Evolutionary conservation across 2,329 filamentous ascomycete genomes (phyloP).

Genomic region (Microsporum canis): DNA sequence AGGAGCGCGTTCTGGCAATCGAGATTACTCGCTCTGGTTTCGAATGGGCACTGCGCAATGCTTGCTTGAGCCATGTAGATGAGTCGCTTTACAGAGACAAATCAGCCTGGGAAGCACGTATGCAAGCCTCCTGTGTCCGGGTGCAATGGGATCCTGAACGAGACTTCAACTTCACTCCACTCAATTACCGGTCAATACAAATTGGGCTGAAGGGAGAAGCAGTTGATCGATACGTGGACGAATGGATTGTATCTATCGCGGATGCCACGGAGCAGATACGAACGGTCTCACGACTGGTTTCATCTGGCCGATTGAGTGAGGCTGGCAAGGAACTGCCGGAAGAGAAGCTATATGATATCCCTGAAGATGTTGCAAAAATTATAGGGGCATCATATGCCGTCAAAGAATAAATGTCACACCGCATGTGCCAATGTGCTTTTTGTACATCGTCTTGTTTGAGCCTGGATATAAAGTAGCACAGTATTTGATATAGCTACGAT

Average conservation of each 20-base stretch:
- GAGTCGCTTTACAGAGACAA: slow-evolving; percentile 11
- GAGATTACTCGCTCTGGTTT: slow-evolving; percentile 44
- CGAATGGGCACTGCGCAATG: slow-evolving; percentile 33
- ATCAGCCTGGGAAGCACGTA: slow-evolving; percentile 17
- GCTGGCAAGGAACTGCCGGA: slow-evolving; percentile 10
- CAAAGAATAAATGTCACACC: not conserved
- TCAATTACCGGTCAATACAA: slow-evolving; percentile 48
- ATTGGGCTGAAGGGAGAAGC: slow-evolving; percentile 45
- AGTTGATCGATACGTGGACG: slow-evolving; percentile 37
- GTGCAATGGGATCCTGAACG: slow-evolving; percentile 57
- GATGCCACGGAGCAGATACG: slow-evolving; percentile 48
- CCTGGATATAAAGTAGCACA: not conserved
- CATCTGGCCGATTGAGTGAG: slow-evolving; percentile 31
- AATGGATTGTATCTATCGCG: slow-evolving; percentile 45
- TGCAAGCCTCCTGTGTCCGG: slow-evolving; percentile 31
- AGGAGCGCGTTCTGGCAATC: slow-evolving; percentile 48
- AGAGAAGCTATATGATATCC: slow-evolving; percentile 11
- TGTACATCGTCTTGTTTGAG: not conserved
- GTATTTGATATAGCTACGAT: not conserved
- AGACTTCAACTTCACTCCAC: slow-evolving; percentile 33
- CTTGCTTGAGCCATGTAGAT: slow-evolving; percentile 10
- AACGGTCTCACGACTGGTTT: slow-evolving; percentile 38
- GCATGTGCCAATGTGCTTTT: not conserved
- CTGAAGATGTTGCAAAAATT: slow-evolving; percentile 8
- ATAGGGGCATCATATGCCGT: slow-evolving; percentile 8